These are phyloP conservation scores for Batkoa obscura DNA, from an alignment of 371 early-diverging fungal genomes.

Conservation along the genomic window DNA sequence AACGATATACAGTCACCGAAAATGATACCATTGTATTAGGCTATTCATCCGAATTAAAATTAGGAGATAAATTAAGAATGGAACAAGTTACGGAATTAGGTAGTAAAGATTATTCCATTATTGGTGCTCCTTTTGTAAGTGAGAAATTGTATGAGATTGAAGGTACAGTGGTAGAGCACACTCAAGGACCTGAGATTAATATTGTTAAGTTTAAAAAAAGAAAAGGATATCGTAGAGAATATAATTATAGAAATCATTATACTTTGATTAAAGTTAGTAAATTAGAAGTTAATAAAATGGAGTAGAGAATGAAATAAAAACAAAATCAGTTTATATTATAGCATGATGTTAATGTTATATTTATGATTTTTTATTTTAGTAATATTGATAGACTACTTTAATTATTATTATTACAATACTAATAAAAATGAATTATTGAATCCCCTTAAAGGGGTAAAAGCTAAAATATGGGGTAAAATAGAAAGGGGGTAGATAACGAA, in stretches of 20 bases:
- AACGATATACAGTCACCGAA: constrained; percentile 68
- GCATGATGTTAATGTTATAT: too few species aligned
- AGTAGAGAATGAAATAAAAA: constrained; percentile 2
- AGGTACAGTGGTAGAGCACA: constrained; percentile 81
- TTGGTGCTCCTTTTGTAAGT: constrained; percentile 69
- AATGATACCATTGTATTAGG: constrained; percentile 76
- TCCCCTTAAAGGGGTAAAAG: too few species aligned
- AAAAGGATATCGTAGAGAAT: constrained; percentile 60
- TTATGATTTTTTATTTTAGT: too few species aligned
- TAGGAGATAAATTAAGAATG: constrained; percentile 75
- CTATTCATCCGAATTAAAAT: constrained; percentile 48
- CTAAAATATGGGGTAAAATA: too few species aligned
- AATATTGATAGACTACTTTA: too few species aligned
- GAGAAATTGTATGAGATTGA: constrained; percentile 47
- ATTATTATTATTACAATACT: too few species aligned
- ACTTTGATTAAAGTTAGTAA: constrained; percentile 59
- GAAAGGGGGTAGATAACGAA: too few species aligned
- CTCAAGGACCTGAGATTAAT: constrained; percentile 51
- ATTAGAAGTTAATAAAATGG: constrained; percentile 38
- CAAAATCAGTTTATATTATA: too few species aligned
- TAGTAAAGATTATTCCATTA: constrained; percentile 60
- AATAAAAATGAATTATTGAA: too few species aligned
- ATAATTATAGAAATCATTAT: constrained; percentile 46
- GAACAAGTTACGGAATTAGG: constrained; percentile 79
- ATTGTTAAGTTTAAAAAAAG: constrained; percentile 78